Evolutionary conservation across 306 rosid species (phyloP).

Genomic region (Alnus glutinosa): DNA sequence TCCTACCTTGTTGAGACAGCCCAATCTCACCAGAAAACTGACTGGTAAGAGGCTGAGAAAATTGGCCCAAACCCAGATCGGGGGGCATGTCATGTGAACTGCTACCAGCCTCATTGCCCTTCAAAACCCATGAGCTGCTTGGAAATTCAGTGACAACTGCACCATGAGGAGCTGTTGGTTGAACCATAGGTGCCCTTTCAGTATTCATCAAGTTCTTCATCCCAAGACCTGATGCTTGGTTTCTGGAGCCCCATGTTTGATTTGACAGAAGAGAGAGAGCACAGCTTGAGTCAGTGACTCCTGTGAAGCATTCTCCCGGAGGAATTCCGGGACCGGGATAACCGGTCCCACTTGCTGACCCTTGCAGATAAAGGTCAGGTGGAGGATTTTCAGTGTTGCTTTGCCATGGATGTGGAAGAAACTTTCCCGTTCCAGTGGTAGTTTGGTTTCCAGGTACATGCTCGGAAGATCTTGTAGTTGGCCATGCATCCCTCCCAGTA

Average conservation of each 20-base stretch:
- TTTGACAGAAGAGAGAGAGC: constrained; percentile 99
- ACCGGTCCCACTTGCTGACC: constrained; percentile 58
- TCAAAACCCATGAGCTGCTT: constrained; percentile 59
- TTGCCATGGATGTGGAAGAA: constrained; percentile 57
- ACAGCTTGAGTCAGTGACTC: constrained; percentile 76
- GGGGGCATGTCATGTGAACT: constrained; percentile 50
- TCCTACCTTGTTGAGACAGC: constrained; percentile 57
- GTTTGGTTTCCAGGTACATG: constrained; percentile 46
- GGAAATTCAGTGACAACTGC: constrained; percentile 50
- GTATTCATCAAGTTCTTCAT: constrained; percentile 54
- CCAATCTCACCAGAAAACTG: constrained; percentile 54
- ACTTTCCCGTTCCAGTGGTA: constrained; percentile 31
- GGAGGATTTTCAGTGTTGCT: constrained; percentile 49
- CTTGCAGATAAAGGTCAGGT: constrained; percentile 58
- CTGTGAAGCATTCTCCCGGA: constrained; percentile 65
- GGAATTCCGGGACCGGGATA: constrained; percentile 54
- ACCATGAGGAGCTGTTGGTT: constrained; percentile 49
- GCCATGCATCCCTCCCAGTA: constrained; percentile 51
- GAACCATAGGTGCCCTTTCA: constrained; percentile 56
- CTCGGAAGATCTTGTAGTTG: constrained; percentile 48
- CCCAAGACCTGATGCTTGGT: constrained; percentile 56
- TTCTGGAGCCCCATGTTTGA: constrained; percentile 80
- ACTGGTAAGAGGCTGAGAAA: constrained; percentile 51
- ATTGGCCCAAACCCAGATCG: constrained; percentile 64
- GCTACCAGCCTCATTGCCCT: constrained; percentile 54